Percentiles rank a stretch among this genome's conserved stretches.
phyloP scores from a whole-genome alignment of 441 rosid genomes.

The Francoa sonchifolia region DNA sequence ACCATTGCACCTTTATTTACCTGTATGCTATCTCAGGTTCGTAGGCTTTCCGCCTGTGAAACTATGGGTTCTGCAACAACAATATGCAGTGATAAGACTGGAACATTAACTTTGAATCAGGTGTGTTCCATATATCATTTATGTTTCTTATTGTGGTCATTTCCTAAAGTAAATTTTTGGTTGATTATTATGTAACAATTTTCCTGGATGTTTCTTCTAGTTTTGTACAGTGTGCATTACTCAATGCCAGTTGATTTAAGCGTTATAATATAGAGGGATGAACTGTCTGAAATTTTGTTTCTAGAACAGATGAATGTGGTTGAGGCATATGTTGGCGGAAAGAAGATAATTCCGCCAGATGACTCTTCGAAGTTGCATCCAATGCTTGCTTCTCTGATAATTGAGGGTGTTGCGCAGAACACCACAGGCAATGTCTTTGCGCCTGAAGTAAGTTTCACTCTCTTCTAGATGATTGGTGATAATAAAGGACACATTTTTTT shows the following conservation, averaged over 20 bases:
- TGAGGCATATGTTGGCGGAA: constrained; percentile 69
- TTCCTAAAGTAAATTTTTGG: background rate
- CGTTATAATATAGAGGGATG: too few species aligned
- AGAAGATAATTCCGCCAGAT: constrained; percentile 45
- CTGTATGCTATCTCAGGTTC: constrained; percentile 49
- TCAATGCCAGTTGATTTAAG: too few species aligned
- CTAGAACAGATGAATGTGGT: constrained; percentile 74
- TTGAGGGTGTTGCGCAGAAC: constrained; percentile 70
- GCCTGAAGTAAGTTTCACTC: constrained; percentile 40
- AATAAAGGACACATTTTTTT: too few species aligned
- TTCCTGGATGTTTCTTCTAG: too few species aligned
- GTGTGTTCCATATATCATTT: constrained; percentile 20
- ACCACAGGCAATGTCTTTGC: constrained; percentile 73
- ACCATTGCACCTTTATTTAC: constrained; percentile 10
- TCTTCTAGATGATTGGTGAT: too few species aligned
- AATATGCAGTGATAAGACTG: constrained; percentile 95
- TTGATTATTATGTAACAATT: too few species aligned
- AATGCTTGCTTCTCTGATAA: constrained; percentile 41
- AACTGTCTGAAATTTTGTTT: too few species aligned
- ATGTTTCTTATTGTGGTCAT: too few species aligned
- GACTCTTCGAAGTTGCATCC: constrained; percentile 42
- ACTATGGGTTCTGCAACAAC: constrained; percentile 96
- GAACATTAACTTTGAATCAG: constrained; percentile 87
- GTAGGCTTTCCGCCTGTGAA: constrained; percentile 95
- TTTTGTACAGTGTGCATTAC: too few species aligned